A percentile compares a stretch with the other conserved stretches of the same genome.
phyloP scores from a whole-genome alignment of 164 flowering plant genomes.

The Nymphaea colorata region DNA sequence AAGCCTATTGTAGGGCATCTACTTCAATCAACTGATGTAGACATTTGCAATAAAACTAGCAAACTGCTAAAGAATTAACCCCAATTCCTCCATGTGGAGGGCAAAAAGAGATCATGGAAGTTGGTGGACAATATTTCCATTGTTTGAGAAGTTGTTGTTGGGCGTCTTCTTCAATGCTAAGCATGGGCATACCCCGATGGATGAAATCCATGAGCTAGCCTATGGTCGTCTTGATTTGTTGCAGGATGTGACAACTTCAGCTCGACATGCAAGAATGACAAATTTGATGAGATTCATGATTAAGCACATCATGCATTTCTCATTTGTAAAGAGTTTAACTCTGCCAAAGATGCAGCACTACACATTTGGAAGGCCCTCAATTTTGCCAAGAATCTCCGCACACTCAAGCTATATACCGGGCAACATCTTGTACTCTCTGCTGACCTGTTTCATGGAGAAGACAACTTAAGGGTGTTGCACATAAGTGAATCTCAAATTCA shows the following conservation, averaged over 20 bases:
- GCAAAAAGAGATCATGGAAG: not conserved
- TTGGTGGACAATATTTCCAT: not conserved
- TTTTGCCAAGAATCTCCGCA: not conserved
- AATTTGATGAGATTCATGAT: not conserved
- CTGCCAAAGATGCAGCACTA: not conserved
- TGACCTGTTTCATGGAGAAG: not conserved
- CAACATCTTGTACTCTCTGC: not conserved
- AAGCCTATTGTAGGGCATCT: no score
- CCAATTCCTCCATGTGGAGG: no score
- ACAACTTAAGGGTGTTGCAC: conserved; percentile 4
- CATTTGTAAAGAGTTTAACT: not conserved
- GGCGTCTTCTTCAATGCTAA: not conserved
- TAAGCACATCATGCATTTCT: not conserved
- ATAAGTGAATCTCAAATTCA: not conserved
- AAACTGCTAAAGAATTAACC: no score
- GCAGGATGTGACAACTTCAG: not conserved
- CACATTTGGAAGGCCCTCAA: not conserved
- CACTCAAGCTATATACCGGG: not conserved
- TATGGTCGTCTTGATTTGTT: not conserved
- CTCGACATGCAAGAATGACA: not conserved
- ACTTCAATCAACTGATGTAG: no score
- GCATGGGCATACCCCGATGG: not conserved
- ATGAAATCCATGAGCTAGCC: not conserved
- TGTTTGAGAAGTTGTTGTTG: not conserved
- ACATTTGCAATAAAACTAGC: no score